Percentiles rank a stretch among this genome's conserved stretches.
Evolutionary conservation across 306 rosid species (phyloP).

Genomic region (Trifolium fragiferum): DNA sequence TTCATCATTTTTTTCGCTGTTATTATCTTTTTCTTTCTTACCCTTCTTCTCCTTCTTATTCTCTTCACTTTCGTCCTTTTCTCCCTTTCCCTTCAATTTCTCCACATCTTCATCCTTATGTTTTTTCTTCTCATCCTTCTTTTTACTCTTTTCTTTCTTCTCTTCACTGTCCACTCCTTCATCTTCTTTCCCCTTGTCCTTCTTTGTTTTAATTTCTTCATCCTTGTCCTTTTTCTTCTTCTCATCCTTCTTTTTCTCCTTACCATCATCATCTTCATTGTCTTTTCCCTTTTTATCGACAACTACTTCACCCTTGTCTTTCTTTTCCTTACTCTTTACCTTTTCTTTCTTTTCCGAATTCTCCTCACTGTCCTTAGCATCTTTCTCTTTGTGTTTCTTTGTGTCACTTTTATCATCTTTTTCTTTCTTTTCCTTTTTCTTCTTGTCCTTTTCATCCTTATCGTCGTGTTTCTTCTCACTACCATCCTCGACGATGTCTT

Average conservation of each 20-base stretch:
- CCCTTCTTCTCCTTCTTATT: constrained; percentile 7
- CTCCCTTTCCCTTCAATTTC: constrained; percentile 23
- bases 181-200: constrained; percentile 14
- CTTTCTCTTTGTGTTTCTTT: constrained; percentile 16
- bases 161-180: constrained; percentile 18
- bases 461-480: constrained; percentile 17
- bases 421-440: constrained; percentile 33
- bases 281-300: neutral
- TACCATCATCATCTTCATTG: neutral
- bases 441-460: constrained; percentile 27
- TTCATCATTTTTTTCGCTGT: constrained; percentile 18
- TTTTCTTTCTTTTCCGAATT: neutral
- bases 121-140: constrained; percentile 22
- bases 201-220: neutral
- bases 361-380: neutral
- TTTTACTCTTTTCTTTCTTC: constrained; percentile 20
- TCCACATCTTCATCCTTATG: constrained; percentile 37
- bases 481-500: neutral
- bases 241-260: constrained; percentile 2
- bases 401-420: neutral
- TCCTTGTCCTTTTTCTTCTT: constrained; percentile 24
- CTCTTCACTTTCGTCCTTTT: neutral
- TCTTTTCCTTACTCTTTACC: neutral
- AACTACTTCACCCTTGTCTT: constrained; percentile 1
- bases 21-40: constrained; percentile 12